A percentile compares a stretch with the other conserved stretches of the same genome.
phyloP scores from a whole-genome alignment of 140 eudicot genomes.

The Artemisia princeps region DNA sequence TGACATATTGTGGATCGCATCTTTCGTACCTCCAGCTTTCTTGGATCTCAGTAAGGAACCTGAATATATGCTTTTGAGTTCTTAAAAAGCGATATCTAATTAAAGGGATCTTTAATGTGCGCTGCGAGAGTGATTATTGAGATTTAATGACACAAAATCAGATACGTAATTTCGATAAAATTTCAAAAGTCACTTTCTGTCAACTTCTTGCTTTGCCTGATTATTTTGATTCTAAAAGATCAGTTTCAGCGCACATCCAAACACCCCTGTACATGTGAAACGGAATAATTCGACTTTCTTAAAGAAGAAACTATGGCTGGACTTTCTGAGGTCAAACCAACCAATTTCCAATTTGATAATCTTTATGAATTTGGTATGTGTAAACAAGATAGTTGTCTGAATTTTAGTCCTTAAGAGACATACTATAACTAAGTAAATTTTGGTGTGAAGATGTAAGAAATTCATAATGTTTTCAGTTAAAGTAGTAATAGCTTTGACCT shows the following conservation, averaged over 20 bases:
- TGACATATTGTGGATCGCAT: slow-evolving; percentile 20
- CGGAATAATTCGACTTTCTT: no score
- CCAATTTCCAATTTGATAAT: not conserved
- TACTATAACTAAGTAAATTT: not conserved
- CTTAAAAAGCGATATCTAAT: not conserved
- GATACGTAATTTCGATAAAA: no score
- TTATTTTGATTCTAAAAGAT: not conserved
- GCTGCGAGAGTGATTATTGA: not conserved
- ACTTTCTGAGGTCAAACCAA: not conserved
- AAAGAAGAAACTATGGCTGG: no score
- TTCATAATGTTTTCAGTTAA: not conserved
- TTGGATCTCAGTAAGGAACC: slow-evolving; percentile 39
- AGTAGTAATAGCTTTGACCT: not conserved
- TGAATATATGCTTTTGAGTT: slow-evolving; percentile 16
- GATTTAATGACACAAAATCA: not conserved
- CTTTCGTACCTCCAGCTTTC: slow-evolving; percentile 20
- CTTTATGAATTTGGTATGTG: slow-evolving; percentile 1
- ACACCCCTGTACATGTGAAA: no score
- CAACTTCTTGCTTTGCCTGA: not conserved
- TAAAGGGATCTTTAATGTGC: slow-evolving; percentile 2
- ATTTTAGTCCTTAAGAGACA: not conserved
- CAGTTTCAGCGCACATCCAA: not conserved
- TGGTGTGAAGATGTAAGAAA: not conserved
- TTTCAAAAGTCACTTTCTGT: no score
- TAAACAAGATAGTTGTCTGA: slow-evolving; percentile 5